Conservation (phyloP, 352 stramenopile species). For the Pythium brachiatum region DNA sequence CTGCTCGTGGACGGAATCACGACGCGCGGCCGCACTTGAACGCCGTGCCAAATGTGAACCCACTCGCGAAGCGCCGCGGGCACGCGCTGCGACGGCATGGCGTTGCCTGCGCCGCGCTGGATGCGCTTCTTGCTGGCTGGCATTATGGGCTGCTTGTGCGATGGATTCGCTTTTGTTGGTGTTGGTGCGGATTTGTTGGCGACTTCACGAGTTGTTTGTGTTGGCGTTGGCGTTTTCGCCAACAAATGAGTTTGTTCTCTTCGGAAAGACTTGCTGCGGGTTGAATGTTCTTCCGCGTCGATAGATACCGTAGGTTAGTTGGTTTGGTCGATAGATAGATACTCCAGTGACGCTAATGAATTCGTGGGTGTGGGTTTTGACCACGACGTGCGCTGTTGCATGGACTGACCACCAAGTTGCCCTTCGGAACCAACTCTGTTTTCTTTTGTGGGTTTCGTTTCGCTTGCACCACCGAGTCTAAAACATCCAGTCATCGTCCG, state of each 20-base stretch:
- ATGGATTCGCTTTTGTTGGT: background rate
- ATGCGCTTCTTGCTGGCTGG: conserved; percentile 79
- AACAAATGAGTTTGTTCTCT: background rate
- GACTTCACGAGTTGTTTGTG: background rate
- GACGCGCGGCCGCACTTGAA: conserved; percentile 49
- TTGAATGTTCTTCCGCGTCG: background rate
- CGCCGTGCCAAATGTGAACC: conserved; percentile 82
- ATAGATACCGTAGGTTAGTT: background rate
- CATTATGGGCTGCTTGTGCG: conserved; percentile 28
- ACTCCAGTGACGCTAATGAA: background rate
- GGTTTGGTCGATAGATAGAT: background rate
- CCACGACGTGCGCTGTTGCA: too few species aligned
- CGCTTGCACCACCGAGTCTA: background rate
- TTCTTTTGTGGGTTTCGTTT: conserved; percentile 2
- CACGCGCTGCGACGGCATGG: conserved; percentile 50
- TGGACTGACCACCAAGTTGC: background rate
- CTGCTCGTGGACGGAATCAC: conserved; percentile 1
- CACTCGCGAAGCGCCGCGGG: conserved; percentile 63
- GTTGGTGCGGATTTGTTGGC: conserved; percentile 2
- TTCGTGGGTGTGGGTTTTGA: too few species aligned
- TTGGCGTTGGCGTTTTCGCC: background rate
- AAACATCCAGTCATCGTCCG: background rate
- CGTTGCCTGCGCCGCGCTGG: conserved; percentile 46
- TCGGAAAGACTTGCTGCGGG: background rate
- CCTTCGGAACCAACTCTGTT: background rate